Conservation (phyloP, 2,329 filamentous ascomycete genomes). For the Colletotrichum ledebouriae region DNA sequence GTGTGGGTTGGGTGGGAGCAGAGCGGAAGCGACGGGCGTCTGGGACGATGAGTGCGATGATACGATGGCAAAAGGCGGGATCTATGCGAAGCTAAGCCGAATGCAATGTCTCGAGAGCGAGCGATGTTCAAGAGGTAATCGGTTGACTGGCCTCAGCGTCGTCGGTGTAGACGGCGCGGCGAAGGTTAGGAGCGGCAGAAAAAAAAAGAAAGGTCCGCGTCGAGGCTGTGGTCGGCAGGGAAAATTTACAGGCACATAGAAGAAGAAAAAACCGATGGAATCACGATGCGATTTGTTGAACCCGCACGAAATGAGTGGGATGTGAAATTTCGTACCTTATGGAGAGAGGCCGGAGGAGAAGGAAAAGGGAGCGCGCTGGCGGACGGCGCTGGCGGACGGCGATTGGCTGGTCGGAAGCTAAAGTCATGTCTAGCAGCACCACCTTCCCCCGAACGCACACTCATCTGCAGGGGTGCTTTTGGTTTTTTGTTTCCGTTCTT, state of each 20-base stretch:
- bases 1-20: constrained; percentile 21
- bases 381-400: constrained; percentile 31
- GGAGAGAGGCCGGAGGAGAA: constrained; percentile 22
- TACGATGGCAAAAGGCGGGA: background rate
- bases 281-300: constrained; percentile 29
- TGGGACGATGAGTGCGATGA: background rate
- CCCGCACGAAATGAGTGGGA: constrained; percentile 25
- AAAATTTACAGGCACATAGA: constrained; percentile 10
- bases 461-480: constrained; percentile 18
- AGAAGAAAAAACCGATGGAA: constrained; percentile 7
- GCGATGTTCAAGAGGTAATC: background rate
- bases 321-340: constrained; percentile 40
- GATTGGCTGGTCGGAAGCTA: constrained; percentile 33
- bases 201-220: background rate
- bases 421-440: constrained; percentile 12
- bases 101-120: constrained; percentile 8
- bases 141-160: background rate
- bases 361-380: constrained; percentile 18
- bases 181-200: background rate
- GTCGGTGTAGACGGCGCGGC: constrained; percentile 17
- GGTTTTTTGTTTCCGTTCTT: background rate
- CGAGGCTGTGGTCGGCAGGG: background rate
- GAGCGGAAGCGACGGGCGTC: background rate
- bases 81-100: constrained; percentile 17
- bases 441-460: background rate